These are phyloP conservation scores for Penicillium robsamsonii DNA, from an alignment of 495 filamentous ascomycete species.

Conservation along the genomic window DNA sequence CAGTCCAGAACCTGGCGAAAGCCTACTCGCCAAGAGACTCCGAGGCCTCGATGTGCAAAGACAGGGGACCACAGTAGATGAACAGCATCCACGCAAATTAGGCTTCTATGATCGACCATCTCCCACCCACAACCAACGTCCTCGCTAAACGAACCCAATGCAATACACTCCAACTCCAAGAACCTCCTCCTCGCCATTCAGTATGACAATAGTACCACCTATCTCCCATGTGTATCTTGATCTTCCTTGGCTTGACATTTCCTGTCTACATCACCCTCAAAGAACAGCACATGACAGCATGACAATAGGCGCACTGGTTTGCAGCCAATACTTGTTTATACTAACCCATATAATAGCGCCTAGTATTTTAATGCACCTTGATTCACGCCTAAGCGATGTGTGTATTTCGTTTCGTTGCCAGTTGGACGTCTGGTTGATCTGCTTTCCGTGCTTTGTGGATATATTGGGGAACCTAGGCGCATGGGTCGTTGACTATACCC, in stretches of 20 bases:
- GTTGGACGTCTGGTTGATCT: neutral
- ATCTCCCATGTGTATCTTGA: neutral
- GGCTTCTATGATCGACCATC: constrained; percentile 1
- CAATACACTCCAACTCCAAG: neutral
- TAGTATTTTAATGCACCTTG: neutral
- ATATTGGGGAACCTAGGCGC: constrained; percentile 13
- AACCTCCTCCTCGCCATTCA: neutral
- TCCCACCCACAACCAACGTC: neutral
- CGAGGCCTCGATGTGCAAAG: constrained; percentile 48
- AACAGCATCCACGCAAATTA: constrained; percentile 4
- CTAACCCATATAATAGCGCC: constrained; percentile 10
- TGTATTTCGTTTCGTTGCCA: neutral
- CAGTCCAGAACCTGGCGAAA: constrained; percentile 48
- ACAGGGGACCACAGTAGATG: constrained; percentile 21
- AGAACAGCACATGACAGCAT: neutral
- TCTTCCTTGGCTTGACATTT: neutral
- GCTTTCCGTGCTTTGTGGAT: neutral
- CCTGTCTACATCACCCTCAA: neutral
- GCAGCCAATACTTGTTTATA: constrained; percentile 3
- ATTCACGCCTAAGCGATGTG: neutral
- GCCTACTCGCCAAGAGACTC: constrained; percentile 55
- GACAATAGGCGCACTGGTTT: constrained; percentile 7
- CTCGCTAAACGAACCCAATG: neutral
- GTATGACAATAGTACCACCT: neutral
- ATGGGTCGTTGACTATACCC: constrained; percentile 16